Evolutionary conservation across 345 rosid species (phyloP).

Genomic region (Reutealis trisperma): DNA sequence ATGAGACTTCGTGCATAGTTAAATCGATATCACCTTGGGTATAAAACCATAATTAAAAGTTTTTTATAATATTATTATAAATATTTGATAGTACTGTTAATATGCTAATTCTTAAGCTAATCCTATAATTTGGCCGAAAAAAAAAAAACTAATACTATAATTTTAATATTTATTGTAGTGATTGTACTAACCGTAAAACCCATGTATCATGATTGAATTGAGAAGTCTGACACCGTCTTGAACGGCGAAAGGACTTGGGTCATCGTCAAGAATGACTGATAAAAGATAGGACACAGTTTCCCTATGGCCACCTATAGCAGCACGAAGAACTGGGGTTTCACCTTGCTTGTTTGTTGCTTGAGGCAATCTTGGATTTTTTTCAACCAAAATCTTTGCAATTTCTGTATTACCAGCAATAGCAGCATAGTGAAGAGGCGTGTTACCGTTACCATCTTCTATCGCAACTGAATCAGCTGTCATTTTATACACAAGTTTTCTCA

Average conservation of each 20-base stretch:
- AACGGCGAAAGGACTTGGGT: slow-evolving; percentile 15
- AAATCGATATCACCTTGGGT: too few relatives aligned
- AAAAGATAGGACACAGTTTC: slow-evolving; percentile 13
- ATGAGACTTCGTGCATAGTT: too few relatives aligned
- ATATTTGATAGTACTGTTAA: too few relatives aligned
- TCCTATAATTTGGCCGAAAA: too few relatives aligned
- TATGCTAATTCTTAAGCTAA: too few relatives aligned
- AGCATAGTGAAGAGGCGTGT: slow-evolving; percentile 25
- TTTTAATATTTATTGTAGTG: too few relatives aligned
- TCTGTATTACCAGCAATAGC: slow-evolving; percentile 11
- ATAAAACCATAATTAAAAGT: too few relatives aligned
- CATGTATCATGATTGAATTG: background rate
- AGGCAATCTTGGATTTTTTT: background rate
- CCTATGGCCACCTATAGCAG: background rate
- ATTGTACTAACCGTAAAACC: slow-evolving; percentile 4
- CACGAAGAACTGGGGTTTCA: background rate
- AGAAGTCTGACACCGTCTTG: background rate
- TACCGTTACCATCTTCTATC: accelerated
- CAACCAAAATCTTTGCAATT: slow-evolving; percentile 9
- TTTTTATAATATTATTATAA: too few relatives aligned
- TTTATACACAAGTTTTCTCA: slow-evolving; percentile 2
- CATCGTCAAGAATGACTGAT: background rate
- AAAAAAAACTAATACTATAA: too few relatives aligned
- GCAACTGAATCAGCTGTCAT: background rate
- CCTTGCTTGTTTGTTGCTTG: background rate